Percentiles rank a stretch among this genome's conserved stretches.
phyloP scores from a whole-genome alignment of 2,329 filamentous ascomycete species.

The Exserohilum rostratum region DNA sequence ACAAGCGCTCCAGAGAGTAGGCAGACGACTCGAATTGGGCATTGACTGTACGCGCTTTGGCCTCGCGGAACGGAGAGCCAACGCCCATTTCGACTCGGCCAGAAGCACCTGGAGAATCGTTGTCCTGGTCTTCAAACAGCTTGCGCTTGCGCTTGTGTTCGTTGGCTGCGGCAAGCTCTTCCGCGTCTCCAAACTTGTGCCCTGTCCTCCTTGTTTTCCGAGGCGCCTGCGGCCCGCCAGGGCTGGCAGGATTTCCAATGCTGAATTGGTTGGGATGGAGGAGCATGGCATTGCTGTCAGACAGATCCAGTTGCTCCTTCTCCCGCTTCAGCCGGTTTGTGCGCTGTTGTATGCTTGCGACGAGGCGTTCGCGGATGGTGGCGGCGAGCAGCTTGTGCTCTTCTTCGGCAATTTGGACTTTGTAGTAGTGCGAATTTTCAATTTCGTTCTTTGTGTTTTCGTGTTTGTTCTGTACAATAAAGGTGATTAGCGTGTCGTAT shows the following conservation, averaged over 20 bases:
- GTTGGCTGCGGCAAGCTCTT: constrained; percentile 55
- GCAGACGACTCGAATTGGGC: constrained; percentile 64
- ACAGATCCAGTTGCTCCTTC: constrained; percentile 70
- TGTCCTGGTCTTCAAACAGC: constrained; percentile 61
- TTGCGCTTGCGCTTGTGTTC: constrained; percentile 65
- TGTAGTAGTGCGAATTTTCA: constrained; percentile 63
- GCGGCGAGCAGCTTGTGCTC: constrained; percentile 65
- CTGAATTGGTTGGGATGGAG: constrained; percentile 71
- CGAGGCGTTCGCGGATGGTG: constrained; percentile 66
- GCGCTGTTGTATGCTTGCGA: constrained; percentile 63
- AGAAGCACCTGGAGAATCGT: constrained; percentile 63
- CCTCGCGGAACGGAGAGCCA: constrained; percentile 58
- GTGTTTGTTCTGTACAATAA: constrained; percentile 59
- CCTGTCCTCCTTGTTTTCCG: constrained; percentile 68
- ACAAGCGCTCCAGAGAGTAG: constrained; percentile 68
- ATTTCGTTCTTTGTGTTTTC: constrained; percentile 62
- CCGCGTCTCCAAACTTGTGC: constrained; percentile 59
- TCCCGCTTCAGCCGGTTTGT: constrained; percentile 65
- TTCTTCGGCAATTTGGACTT: constrained; percentile 66
- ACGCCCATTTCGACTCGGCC: constrained; percentile 56
- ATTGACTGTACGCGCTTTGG: constrained; percentile 58
- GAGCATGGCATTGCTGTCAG: constrained; percentile 68
- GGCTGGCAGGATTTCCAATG: constrained; percentile 68
- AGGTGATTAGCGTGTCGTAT: constrained; percentile 20
- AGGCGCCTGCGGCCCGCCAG: constrained; percentile 64